Base-by-base conservation (phyloP, 106 monocot genomes). In the Posidonia australis region DNA sequence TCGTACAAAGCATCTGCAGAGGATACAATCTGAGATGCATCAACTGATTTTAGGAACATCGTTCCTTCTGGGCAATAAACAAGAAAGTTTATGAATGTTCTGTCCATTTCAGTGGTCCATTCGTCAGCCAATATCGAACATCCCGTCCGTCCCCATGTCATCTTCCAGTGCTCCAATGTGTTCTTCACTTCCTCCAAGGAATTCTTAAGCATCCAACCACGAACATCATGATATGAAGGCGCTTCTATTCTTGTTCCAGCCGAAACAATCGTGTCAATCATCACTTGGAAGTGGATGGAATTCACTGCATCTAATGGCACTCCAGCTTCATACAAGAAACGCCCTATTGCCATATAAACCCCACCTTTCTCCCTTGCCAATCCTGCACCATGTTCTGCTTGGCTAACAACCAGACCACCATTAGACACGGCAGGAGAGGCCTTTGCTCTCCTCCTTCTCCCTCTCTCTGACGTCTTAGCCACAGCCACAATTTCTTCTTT, bases 81-180 rank as follows among this genome's bases (percentile, higher is more conserved):
- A 30, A 85, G 32, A 31, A 98, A 82, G 54, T 88, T 98, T 44
- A 98, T 85, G 58, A 88, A 20, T 10, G 78, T 91, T 43, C 72
- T 82, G 29, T 84, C 84, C 16, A 31, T 71, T 27, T 75, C 70
- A 0, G 82, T 78, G 10, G 53, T 77, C 82, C 83, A 87, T 55
- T 98, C 98, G 74, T 98, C 90, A 2, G 91, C 87, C 73, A 98
- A 66, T 9, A 98, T 36, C 3, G 98, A 85, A 28, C 98, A 98
- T 0, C 98, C 98, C 7, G 87, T 98, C 4, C 82, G 65, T 57
- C 60, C 70, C 98, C 98, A 98, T 3, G 75, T 74, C n/a, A 24
- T 53, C 71, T 70, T 82, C 70, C 60, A 88, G 5, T 67, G 71
- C 30, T 83, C 84, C 57, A 88, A 29, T 12, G 53, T 68, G 4